Conservation (phyloP, 352 stramenopile species). For the Pythium sp. region DNA sequence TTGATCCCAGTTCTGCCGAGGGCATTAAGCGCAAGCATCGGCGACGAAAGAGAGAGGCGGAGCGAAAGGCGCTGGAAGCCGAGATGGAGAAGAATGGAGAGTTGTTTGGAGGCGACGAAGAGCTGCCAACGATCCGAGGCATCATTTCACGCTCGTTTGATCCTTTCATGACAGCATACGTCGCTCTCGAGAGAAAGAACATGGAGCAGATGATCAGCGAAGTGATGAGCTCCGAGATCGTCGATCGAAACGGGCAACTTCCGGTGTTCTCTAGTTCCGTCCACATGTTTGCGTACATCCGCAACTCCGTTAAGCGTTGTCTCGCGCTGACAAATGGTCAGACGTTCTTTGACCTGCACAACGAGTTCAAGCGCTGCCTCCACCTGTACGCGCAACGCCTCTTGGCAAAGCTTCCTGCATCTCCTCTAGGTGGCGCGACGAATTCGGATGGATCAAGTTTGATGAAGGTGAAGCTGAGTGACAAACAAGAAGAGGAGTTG, state of each 20-base stretch:
- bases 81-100: conserved; percentile 63
- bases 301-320: conserved; percentile 97
- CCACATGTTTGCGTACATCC: conserved; percentile 99
- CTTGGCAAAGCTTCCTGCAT: conserved; percentile 62
- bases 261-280: conserved; percentile 96
- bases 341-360: conserved; percentile 96
- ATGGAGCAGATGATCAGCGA: conserved; percentile 93
- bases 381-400: conserved; percentile 77
- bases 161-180: conserved; percentile 97
- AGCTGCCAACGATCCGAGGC: conserved; percentile 61
- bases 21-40: conserved; percentile 75
- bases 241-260: conserved; percentile 93
- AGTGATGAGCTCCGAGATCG: conserved; percentile 90
- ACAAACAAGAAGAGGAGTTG: conserved; percentile 93
- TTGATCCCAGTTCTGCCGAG: conserved; percentile 71
- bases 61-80: conserved; percentile 60
- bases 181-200: conserved; percentile 94
- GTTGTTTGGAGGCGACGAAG: conserved; percentile 40
- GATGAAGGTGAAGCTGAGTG: conserved; percentile 59
- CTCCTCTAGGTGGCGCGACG: conserved; percentile 12
- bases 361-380: conserved; percentile 90
- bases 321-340: conserved; percentile 96
- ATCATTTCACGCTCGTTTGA: conserved; percentile 95
- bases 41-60: conserved; percentile 66
- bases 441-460: conserved; percentile 8